A percentile compares a stretch with the other conserved stretches of the same genome.
Conservation (phyloP, 345 rosid species). For the Brassica cretica region DNA sequence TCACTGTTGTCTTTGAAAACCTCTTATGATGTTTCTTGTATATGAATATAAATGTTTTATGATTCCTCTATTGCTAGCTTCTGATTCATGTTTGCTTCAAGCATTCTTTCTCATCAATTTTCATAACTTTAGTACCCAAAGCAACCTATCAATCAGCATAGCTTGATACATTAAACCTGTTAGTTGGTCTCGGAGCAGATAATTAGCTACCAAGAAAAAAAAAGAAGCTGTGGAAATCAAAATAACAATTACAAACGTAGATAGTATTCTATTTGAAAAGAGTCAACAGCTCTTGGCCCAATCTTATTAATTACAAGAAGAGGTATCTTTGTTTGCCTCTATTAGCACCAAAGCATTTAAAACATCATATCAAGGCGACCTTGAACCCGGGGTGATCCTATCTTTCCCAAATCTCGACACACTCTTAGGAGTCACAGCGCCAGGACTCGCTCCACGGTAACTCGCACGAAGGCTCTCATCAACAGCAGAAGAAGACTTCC, state of each 20-base stretch:
- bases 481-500: constrained; percentile 73
- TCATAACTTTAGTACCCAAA: constrained; percentile 44
- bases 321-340: constrained; percentile 16
- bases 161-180: constrained; percentile 50
- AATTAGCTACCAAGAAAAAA: constrained; percentile 2
- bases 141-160: constrained; percentile 42
- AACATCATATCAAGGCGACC: constrained; percentile 57
- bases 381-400: constrained; percentile 54
- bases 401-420: constrained; percentile 83
- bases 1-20: neutral
- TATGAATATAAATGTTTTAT: neutral
- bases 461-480: constrained; percentile 96
- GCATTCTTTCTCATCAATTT: neutral
- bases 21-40: constrained; percentile 3
- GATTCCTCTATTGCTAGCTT: constrained; percentile 13
- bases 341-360: constrained; percentile 9
- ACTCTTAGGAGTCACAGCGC: constrained; percentile 64
- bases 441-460: constrained; percentile 76
- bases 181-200: neutral
- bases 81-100: neutral
- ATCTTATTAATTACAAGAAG: constrained; percentile 20
- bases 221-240: neutral
- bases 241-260: constrained; percentile 4
- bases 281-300: constrained; percentile 7
- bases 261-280: constrained; percentile 7